Conservation (phyloP, 2,329 filamentous ascomycete species). For the Aspergillus aculeatus region DNA sequence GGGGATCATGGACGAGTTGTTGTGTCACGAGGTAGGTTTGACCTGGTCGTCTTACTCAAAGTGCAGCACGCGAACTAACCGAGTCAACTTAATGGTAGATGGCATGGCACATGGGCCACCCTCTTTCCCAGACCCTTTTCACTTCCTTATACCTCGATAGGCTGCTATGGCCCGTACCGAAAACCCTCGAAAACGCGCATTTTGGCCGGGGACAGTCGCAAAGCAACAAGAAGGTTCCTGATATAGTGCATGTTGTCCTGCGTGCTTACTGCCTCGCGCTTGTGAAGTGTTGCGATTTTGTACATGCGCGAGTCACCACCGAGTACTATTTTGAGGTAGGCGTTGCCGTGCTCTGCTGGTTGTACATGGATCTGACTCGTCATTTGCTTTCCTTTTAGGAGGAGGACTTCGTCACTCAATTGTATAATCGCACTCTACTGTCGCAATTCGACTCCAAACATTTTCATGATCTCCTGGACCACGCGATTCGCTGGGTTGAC, state of each 20-base stretch:
- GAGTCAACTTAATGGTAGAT: conserved; percentile 56
- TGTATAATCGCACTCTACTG: conserved; percentile 78
- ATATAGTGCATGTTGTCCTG: conserved; percentile 63
- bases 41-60: background rate
- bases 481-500: conserved; percentile 56
- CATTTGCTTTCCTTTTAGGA: conserved; percentile 55
- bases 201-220: conserved; percentile 48
- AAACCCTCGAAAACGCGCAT: conserved; percentile 62
- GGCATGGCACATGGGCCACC: conserved; percentile 96
- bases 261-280: conserved; percentile 83
- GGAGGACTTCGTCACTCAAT: conserved; percentile 93
- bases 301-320: conserved; percentile 72
- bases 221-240: conserved; percentile 31
- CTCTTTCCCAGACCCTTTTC: conserved; percentile 89
- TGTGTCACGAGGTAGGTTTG: conserved; percentile 74
- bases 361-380: background rate
- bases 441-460: conserved; percentile 59
- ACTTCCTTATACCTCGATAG: conserved; percentile 88
- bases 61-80: conserved; percentile 9
- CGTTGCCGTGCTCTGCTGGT: conserved; percentile 1
- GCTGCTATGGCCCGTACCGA: conserved; percentile 69
- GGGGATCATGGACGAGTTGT: conserved; percentile 89
- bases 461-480: conserved; percentile 56
- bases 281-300: conserved; percentile 76
- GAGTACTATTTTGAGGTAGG: conserved; percentile 87